Conservation (phyloP, 371 early-diverging fungal genomes). For the Syncephalastrum monosporum region DNA sequence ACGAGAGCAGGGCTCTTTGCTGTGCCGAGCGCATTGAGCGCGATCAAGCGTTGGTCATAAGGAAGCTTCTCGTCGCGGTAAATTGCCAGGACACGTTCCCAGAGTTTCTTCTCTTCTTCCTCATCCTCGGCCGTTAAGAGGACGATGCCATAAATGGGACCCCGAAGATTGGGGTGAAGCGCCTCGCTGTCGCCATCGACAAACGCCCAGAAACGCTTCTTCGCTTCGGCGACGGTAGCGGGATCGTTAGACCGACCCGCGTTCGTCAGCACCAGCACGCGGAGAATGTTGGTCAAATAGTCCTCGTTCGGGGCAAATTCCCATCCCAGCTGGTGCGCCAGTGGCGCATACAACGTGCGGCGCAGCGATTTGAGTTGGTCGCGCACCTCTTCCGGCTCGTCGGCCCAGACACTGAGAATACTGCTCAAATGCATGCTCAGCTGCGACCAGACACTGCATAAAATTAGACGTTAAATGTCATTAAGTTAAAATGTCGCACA, state of each 20-base stretch:
- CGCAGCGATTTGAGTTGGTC: slow-evolving; percentile 50
- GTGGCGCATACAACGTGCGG: slow-evolving; percentile 55
- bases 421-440: slow-evolving; percentile 51
- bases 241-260: slow-evolving; percentile 42
- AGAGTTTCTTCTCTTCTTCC: slow-evolving; percentile 57
- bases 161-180: slow-evolving; percentile 85
- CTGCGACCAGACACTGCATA: slow-evolving; percentile 46
- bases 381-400: slow-evolving; percentile 45
- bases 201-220: slow-evolving; percentile 45
- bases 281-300: slow-evolving; percentile 45
- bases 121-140: slow-evolving; percentile 64
- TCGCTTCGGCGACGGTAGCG: slow-evolving; percentile 38
- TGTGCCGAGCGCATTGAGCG: slow-evolving; percentile 77
- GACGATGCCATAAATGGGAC: slow-evolving; percentile 75
- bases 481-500: too few relatives aligned
- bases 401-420: slow-evolving; percentile 52
- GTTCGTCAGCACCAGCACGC: slow-evolving; percentile 45
- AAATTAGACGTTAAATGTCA: too few relatives aligned
- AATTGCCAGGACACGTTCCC: slow-evolving; percentile 72
- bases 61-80: slow-evolving; percentile 66
- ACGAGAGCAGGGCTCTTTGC: slow-evolving; percentile 60
- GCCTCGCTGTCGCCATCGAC: slow-evolving; percentile 46
- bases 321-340: slow-evolving; percentile 65
- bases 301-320: slow-evolving; percentile 48
- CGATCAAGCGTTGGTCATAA: slow-evolving; percentile 77